Evolutionary conservation across 1,284 basidiomycete species (phyloP).

Genomic region (Entoloma clypeatum): DNA sequence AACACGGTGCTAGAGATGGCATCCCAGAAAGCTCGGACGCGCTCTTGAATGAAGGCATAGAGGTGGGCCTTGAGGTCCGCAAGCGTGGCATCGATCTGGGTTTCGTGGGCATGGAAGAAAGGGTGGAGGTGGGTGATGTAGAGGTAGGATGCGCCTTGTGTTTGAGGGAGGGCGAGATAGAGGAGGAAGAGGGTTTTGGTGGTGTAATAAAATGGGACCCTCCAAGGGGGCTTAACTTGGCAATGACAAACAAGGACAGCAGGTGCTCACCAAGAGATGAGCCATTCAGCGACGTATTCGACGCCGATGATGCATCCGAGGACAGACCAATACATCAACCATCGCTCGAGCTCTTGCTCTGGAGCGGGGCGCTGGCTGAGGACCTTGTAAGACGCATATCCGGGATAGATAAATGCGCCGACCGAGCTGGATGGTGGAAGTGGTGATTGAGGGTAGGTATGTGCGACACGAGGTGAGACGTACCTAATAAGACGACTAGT

Average conservation of each 20-base stretch:
- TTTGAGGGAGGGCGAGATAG: constrained; percentile 89
- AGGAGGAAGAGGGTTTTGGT: constrained; percentile 83
- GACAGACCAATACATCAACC: constrained; percentile 91
- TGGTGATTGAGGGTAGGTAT: not conserved
- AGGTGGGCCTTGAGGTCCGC: constrained; percentile 55
- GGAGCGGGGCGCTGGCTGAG: constrained; percentile 76
- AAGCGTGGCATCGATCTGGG: constrained; percentile 75
- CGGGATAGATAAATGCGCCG: constrained; percentile 75
- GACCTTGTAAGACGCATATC: constrained; percentile 84
- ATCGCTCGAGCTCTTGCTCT: constrained; percentile 75
- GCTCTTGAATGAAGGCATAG: constrained; percentile 64
- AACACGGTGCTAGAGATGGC: constrained; percentile 46
- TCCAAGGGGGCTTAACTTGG: constrained; percentile 29
- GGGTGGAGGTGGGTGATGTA: constrained; percentile 76
- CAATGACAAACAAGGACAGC: constrained; percentile 6
- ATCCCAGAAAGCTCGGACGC: constrained; percentile 60
- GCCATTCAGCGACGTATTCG: constrained; percentile 79
- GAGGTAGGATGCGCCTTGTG: constrained; percentile 77
- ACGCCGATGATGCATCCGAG: constrained; percentile 71
- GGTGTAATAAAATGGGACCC: constrained; percentile 87
- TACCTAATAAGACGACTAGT: constrained; percentile 42
- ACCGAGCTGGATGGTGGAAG: constrained; percentile 44
- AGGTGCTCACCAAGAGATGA: constrained; percentile 64
- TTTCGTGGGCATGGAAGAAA: constrained; percentile 73
- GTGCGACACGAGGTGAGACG: constrained; percentile 8